A percentile compares a stretch with the other conserved stretches of the same genome.
phyloP scores from a whole-genome alignment of 257 asterid genomes.

The Jacaranda mimosifolia region DNA sequence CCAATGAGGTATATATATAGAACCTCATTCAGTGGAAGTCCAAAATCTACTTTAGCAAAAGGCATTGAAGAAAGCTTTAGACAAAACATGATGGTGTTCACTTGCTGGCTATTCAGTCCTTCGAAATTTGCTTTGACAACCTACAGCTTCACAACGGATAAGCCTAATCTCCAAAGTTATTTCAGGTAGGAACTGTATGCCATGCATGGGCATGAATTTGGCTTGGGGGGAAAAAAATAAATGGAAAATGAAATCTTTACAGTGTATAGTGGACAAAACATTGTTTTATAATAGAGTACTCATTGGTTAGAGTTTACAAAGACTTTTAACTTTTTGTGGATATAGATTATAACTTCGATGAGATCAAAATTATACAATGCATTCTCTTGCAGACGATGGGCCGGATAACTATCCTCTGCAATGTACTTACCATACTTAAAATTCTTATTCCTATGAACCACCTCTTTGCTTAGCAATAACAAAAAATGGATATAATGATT shows the following conservation, averaged over 20 bases:
- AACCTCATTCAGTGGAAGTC: neutral
- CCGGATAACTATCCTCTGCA: no score
- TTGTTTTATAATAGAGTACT: neutral
- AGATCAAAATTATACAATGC: no score
- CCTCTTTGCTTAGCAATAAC: no score
- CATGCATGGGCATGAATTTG: conserved; percentile 3
- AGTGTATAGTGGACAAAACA: neutral
- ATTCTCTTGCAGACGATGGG: no score
- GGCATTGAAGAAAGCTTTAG: neutral
- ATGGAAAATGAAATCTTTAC: neutral
- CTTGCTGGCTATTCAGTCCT: neutral
- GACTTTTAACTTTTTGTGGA: neutral
- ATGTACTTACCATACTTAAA: no score
- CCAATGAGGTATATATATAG: conserved; percentile 37
- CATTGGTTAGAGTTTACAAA: neutral
- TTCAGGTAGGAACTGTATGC: neutral
- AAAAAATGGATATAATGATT: no score
- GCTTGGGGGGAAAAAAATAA: neutral
- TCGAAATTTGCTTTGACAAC: neutral
- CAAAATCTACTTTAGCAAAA: neutral
- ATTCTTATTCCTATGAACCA: no score
- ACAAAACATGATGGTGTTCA: neutral
- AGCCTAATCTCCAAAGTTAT: conserved; percentile 30
- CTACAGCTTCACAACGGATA: neutral
- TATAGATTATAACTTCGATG: no score